Base-by-base conservation (phyloP, 2,329 filamentous ascomycete genomes). In the Colletotrichum falcatum region DNA sequence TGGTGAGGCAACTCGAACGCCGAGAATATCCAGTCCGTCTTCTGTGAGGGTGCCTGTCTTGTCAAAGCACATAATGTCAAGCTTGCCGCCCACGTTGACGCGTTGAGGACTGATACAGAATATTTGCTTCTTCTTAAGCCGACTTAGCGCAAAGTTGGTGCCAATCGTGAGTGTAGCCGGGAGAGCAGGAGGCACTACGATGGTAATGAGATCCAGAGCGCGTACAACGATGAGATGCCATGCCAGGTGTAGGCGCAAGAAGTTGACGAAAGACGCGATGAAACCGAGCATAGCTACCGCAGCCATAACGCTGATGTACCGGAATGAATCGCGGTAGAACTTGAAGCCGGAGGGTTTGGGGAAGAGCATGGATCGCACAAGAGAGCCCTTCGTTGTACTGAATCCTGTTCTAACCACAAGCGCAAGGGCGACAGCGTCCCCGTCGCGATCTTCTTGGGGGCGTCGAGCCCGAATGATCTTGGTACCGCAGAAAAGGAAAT, bases 11-110 rank as follows among this genome's bases (percentile, higher is more conserved):
- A 96, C 90, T 42, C 94, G 90, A 26, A 97, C 90, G 16, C 96
- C 96, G 16, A 99, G 86, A 23, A 99, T 94, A 79, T 99, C 97
- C 51, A 99, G 83, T 0, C 96, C 96, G 79, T 99, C 96, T 80
- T 98, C 96, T 0, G 96, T 99, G 64, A 99, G 84, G 0, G 96
- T 99, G n/a, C 96, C 96, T 0, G 96, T 99, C 83, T 99, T 99
- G 82, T 99, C 96, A 74, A 99, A 99, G 81, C 95, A 98, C 82
- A 99, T 93, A 14, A 98, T 89, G 78, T 99, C 96, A 5, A 99
- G 84, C 80, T 98, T 98, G 60, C 97, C 96, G 20, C 93, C 96
- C 7, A 99, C 94, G 76, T 98, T 99, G 66, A 99, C 95, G 76
- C 96, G 89, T 77, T 99, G 96, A 0, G 97, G 96, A 74, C 95